Evolutionary conservation across 2,329 filamentous ascomycete species (phyloP), one percentile per base, ranked within the genome.

Genomic region (Fusarium protoensiforme): DNA sequence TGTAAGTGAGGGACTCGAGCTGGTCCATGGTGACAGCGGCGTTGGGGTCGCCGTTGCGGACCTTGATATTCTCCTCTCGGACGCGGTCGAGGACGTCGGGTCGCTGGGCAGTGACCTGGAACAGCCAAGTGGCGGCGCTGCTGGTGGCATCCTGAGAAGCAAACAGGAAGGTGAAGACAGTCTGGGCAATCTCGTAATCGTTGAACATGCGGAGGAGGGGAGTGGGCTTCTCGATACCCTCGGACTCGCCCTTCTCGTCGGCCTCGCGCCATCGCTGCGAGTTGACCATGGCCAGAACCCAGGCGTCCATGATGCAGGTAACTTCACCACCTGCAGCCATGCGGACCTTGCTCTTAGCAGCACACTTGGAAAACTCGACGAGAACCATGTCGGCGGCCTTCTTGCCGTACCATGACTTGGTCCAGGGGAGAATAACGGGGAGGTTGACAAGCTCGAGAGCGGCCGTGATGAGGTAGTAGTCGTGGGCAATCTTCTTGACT

Each of bases 361-460:
- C 93, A 80, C 96, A 98, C 84, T 94, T 95, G 81, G 92, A 86
- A 80, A 98, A 98, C 82, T 98, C 95, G 57, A 88, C 89, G 74
- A 98, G 87, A 36, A 98, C 94, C 92, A 97, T 94, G 79, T 98
- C 94, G 67, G 96, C 92, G 33, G 95, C 94, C 86, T 95, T 97
- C 89, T 98, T 98, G 78, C 96, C 96, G 80, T 97, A 97, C 95
- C 95, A 98, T 7, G 95, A 95, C 87, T 95, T 96, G 81, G 95
- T 98, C 87, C 90, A 98, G 41, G 96, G 96, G 43, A 98, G 84
- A 81, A 98, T 98, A 84, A 98, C 93, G 68, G 96, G 96, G 87
- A 98, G 98, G 87, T 98, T 98, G 87, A 99, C 96, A 54, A 98
- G 90, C 84, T 99, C 96, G 76, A 98, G 90, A 24, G 96, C 96